These are phyloP conservation scores for Schoenoplectus triqueter DNA, from an alignment of 202 grass and related monocot species.

Conservation along the genomic window DNA sequence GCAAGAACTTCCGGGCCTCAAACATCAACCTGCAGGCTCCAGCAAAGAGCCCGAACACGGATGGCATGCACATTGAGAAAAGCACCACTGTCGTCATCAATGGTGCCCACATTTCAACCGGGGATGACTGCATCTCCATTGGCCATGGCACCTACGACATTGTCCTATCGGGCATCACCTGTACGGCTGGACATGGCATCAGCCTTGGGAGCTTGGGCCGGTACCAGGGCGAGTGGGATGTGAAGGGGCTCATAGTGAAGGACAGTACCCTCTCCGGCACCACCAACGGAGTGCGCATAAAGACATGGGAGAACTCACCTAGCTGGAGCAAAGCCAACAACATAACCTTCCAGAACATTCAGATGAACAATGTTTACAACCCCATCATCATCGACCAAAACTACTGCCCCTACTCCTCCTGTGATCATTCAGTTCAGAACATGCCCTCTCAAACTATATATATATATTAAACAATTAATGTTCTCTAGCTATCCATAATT, in stretches of 20 bases:
- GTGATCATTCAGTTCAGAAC: conserved; percentile 42
- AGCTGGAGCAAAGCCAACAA: conserved; percentile 47
- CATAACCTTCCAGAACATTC: conserved; percentile 59
- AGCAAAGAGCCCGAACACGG: conserved; percentile 65
- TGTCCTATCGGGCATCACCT: conserved; percentile 46
- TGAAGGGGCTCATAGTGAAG: conserved; percentile 53
- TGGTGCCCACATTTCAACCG: conserved; percentile 44
- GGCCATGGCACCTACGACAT: conserved; percentile 62
- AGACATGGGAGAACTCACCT: conserved; percentile 73
- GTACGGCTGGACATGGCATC: conserved; percentile 75
- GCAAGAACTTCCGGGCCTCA: conserved; percentile 42
- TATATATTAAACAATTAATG: too few relatives aligned
- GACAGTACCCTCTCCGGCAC: conserved; percentile 59
- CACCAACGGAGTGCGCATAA: conserved; percentile 63
- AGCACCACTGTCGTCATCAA: conserved; percentile 44
- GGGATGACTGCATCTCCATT: conserved; percentile 79
- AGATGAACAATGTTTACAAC: conserved; percentile 62
- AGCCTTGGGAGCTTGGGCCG: conserved; percentile 68
- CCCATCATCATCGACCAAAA: conserved; percentile 81
- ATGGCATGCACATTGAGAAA: conserved; percentile 78
- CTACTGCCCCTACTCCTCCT: conserved; percentile 69
- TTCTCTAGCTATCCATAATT: conserved; percentile 15
- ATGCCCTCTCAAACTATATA: not conserved
- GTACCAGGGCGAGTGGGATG: conserved; percentile 58
- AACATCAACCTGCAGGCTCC: conserved; percentile 51